Percentiles rank a stretch among this genome's conserved stretches.
phyloP scores from a whole-genome alignment of 164 flowering plant genomes.

The Liquidambar formosana region DNA sequence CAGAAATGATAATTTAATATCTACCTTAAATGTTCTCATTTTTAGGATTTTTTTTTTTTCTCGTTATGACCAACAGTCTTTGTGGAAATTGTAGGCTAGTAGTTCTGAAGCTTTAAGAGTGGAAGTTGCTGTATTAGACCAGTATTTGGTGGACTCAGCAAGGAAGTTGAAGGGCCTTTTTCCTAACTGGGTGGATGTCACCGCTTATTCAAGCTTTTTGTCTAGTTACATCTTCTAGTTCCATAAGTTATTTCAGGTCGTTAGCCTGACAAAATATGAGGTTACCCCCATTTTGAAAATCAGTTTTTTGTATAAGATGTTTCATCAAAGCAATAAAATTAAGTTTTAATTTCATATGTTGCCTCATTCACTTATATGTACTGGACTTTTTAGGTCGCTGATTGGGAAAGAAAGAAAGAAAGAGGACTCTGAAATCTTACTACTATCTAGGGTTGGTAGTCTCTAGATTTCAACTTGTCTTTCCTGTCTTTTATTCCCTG shows the following conservation, averaged over 20 bases:
- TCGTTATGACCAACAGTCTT: neutral
- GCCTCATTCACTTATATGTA: no score
- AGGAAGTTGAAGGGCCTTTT: slow-evolving; percentile 66
- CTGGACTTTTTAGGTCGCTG: no score
- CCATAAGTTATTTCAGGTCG: no score
- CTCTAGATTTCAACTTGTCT: no score
- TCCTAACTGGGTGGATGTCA: slow-evolving; percentile 87
- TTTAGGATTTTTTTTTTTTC: neutral
- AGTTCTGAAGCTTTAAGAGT: slow-evolving; percentile 64
- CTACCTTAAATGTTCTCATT: neutral
- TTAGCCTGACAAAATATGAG: no score
- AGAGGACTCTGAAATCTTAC: no score
- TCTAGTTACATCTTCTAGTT: slow-evolving; percentile 65
- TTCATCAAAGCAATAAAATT: neutral
- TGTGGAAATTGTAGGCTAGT: slow-evolving; percentile 55
- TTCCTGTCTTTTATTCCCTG: no score
- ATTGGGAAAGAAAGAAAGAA: no score
- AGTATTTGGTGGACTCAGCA: slow-evolving; percentile 46
- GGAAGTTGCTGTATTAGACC: slow-evolving; percentile 82
- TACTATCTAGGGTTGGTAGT: no score
- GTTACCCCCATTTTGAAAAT: neutral
- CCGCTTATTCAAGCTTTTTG: slow-evolving; percentile 71
- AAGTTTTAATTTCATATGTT: neutral
- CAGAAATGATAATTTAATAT: neutral
- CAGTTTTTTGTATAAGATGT: no score